Percentiles rank a stretch among this genome's conserved stretches.
phyloP scores from a whole-genome alignment of 2,329 filamentous ascomycete species.

The Talaromyces albobiverticillius region DNA sequence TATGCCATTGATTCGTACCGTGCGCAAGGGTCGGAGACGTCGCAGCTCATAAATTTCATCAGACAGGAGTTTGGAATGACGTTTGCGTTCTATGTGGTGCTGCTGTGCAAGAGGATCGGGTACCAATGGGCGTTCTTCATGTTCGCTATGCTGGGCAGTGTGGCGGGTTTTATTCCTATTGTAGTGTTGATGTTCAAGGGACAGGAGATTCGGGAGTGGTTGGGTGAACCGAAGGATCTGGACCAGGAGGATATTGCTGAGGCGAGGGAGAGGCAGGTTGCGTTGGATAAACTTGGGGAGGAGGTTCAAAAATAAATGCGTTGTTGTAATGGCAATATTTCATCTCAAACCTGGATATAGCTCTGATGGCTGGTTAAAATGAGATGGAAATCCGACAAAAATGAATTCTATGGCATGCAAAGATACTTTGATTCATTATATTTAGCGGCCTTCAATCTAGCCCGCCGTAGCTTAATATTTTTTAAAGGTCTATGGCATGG shows the following conservation, averaged over 20 bases:
- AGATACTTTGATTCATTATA: no score
- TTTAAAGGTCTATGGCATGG: no score
- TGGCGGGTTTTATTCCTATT: not conserved
- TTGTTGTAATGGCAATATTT: no score
- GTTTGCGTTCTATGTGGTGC: not conserved
- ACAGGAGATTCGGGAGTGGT: not conserved
- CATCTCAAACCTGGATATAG: no score
- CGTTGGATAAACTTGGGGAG: not conserved
- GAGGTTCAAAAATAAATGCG: no score
- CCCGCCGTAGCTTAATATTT: no score
- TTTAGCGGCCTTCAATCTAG: no score
- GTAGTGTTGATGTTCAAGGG: constrained; percentile 2
- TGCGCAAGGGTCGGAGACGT: not conserved
- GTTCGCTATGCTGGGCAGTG: constrained; percentile 4
- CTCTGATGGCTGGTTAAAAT: no score
- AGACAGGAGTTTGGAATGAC: constrained; percentile 2
- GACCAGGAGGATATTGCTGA: not conserved
- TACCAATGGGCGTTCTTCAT: constrained; percentile 6
- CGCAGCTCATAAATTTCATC: constrained; percentile 2
- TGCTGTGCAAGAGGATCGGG: not conserved
- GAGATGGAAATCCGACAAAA: no score
- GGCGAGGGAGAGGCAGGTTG: not conserved
- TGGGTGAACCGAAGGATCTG: not conserved
- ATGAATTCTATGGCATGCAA: no score
- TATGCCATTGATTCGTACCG: constrained; percentile 2